Evolutionary conservation across 1,139 yeast genomes (phyloP), one percentile per base, ranked within the genome.

Genomic region (Lodderomyces beijingensis): DNA sequence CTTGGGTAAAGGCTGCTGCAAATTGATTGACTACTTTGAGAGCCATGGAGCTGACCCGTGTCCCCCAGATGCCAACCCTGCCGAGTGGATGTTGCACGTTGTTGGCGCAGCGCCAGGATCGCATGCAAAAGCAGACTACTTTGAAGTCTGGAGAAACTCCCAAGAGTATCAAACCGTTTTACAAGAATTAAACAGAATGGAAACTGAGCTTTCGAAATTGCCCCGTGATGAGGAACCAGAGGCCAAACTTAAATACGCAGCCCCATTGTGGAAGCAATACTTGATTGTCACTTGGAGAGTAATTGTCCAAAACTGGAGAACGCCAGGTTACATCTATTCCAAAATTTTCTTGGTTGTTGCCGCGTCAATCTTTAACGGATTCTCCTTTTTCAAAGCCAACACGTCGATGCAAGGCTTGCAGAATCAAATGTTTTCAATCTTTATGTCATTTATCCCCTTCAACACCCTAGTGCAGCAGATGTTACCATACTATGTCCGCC

Each of bases 51-150:
- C 64, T 28, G 51, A 49, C 24, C 30, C 31, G 39, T 77, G 82
- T 58, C 64, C 65, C 10, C 40, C 42, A 34, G 44, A 53, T 42
- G 57, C 80, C 52, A 57, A 76, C 40, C 78, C 78, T 3, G 78
- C 80, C 5, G 81, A 75, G 49, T 75, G 77, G 59, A 72, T 75
- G 52, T 55, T 75, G 44, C 75, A 76, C 42, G 73, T 72, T 18
- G 76, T 77, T 41, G 68, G 67, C 27, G 62, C 60, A 22, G 59
- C 59, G 14, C 65, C 65, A 12, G 65, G 65, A 13, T 53, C 62
- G 23, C 54, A 49, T 37, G 62, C 65, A 12, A 49, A 45, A 18
- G 60, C 57, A 43, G 57, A 61, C 42, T 61, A 59, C 41, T 51
- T 45, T 35, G 52, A 61, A 39, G 64, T 59, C 15, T 61, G 67